phyloP scores from a whole-genome alignment of 345 rosid genomes.

The Gossypium arboreum region DNA sequence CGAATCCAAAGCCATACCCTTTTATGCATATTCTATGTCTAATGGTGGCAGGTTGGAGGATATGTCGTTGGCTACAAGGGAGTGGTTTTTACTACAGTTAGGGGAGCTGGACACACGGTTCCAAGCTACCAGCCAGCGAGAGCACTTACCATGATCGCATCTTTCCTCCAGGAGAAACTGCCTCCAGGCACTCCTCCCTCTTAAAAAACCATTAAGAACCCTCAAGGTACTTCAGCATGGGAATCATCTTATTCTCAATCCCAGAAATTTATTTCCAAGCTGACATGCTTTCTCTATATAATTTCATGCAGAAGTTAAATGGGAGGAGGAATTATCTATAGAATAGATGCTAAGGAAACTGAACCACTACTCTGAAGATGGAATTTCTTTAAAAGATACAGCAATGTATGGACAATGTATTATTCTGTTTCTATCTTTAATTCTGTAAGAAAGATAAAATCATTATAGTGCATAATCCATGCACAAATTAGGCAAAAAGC shows the following conservation, averaged over 20 bases:
- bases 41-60: conserved; percentile 42
- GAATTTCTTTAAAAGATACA: background rate
- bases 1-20: background rate
- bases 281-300: background rate
- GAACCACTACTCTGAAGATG: background rate
- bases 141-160: conserved; percentile 35
- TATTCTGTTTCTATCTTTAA: background rate
- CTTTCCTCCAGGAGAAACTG: conserved; percentile 42
- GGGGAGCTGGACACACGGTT: conserved; percentile 48
- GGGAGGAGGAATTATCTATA: background rate
- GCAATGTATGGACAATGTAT: background rate
- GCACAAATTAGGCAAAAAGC: background rate
- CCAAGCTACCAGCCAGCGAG: conserved; percentile 49
- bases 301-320: background rate
- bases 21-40: background rate
- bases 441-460: background rate
- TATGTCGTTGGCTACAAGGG: conserved; percentile 40
- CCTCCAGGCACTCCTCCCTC: conserved; percentile 19
- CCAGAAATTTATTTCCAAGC: background rate
- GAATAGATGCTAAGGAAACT: background rate
- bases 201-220: background rate
- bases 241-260: background rate
- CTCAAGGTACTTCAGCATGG: background rate
- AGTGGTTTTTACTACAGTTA: conserved; percentile 31
- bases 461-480: background rate